phyloP scores from a whole-genome alignment of 768 basidiomycete genomes.

The Pholiota microspora region DNA sequence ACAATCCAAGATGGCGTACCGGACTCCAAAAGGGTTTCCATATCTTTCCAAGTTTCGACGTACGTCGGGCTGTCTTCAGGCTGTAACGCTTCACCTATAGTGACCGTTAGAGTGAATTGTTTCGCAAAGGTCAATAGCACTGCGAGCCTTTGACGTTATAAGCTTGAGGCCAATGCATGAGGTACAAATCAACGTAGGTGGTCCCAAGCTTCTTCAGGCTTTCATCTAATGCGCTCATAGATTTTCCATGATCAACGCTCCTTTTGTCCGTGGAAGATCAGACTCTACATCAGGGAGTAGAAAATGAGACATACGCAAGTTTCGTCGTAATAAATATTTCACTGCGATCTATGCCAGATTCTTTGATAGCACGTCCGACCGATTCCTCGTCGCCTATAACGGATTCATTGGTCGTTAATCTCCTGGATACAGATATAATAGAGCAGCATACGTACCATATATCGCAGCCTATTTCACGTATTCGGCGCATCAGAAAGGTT shows the following conservation, averaged over 20 bases:
- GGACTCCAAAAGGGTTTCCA: background rate
- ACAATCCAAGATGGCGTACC: no score
- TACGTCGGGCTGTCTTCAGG: slow-evolving; percentile 1
- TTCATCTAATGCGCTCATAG: background rate
- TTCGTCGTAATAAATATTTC: slow-evolving; percentile 5
- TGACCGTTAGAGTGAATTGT: background rate
- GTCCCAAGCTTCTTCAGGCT: slow-evolving; percentile 3
- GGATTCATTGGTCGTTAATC: background rate
- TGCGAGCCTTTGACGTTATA: background rate
- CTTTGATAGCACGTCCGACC: background rate
- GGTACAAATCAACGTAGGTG: slow-evolving; percentile 2
- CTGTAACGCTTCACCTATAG: background rate
- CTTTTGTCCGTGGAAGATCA: background rate
- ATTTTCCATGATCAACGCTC: background rate
- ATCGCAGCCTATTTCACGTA: background rate
- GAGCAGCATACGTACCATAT: background rate
- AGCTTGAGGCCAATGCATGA: slow-evolving; percentile 6
- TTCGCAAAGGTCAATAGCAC: background rate
- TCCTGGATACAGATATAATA: no score
- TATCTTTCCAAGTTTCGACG: slow-evolving; percentile 2
- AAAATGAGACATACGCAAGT: background rate
- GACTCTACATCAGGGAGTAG: no score
- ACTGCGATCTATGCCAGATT: slow-evolving; percentile 1
- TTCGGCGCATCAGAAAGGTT: background rate
- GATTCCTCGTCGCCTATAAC: slow-evolving; percentile 4